Conservation (phyloP, 148 eudicot genomes). For the Vaccinium myrtillus region DNA sequence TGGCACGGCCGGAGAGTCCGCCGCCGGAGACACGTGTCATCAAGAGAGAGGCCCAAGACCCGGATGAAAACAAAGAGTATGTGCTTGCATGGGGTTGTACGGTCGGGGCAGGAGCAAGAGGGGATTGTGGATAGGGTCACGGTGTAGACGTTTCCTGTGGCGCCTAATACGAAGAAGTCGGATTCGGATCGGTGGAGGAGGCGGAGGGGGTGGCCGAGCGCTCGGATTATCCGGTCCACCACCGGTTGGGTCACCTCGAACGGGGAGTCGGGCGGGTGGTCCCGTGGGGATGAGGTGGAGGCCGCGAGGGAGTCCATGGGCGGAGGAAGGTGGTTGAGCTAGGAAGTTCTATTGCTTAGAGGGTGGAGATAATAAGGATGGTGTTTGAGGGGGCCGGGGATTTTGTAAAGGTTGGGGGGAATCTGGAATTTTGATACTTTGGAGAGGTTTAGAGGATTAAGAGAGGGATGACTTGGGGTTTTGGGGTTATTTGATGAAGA, state of each 20-base stretch:
- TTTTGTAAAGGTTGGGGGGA: slow-evolving; percentile 23
- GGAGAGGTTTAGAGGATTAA: slow-evolving; percentile 36
- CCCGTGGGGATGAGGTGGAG: slow-evolving; percentile 17
- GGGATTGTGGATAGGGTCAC: slow-evolving; percentile 56
- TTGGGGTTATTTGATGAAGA: not conserved
- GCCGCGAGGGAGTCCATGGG: slow-evolving; percentile 48
- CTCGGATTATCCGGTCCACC: slow-evolving; percentile 63
- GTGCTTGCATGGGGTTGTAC: slow-evolving; percentile 78
- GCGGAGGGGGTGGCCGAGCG: slow-evolving; percentile 59
- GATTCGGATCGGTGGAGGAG: slow-evolving; percentile 75
- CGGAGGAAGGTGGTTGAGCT: not conserved
- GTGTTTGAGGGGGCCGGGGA: not conserved
- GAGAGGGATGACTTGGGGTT: slow-evolving; percentile 22
- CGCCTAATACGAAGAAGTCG: slow-evolving; percentile 71
- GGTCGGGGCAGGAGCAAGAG: slow-evolving; percentile 84
- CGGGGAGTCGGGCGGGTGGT: slow-evolving; percentile 7
- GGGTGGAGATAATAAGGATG: not conserved
- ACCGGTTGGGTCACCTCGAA: slow-evolving; percentile 42
- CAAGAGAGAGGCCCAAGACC: slow-evolving; percentile 45
- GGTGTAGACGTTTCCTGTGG: slow-evolving; percentile 79
- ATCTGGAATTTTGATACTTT: slow-evolving; percentile 35
- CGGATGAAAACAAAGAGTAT: slow-evolving; percentile 64
- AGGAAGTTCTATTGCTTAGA: not conserved
- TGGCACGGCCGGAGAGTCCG: slow-evolving; percentile 59
- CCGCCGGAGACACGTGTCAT: slow-evolving; percentile 54